Evolutionary conservation across 495 filamentous ascomycete genomes (phyloP), one percentile per base, ranked within the genome.

Genomic region (Monascus purpureus): DNA sequence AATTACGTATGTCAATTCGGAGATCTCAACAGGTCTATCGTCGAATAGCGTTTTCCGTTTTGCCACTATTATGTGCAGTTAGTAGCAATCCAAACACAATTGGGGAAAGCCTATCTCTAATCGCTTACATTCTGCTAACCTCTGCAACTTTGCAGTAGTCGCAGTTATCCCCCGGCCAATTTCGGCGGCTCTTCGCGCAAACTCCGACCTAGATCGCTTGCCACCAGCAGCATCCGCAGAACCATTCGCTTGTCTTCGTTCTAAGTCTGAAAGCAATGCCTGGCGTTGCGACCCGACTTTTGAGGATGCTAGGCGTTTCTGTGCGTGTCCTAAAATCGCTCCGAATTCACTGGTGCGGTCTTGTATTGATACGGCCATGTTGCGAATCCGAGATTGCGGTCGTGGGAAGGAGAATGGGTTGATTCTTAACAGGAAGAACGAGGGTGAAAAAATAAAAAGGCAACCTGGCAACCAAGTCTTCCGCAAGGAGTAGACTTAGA

Each of bases 41-140:
- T 97, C 90, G 49, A 97, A 96, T 13, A 97, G 73, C 1, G 92
- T 92, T 62, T 95, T 93, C 41, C 93, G 77, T 52, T 88, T 90
- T 32, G 90, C 90, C 53, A 97, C 79, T 84, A 45, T 32, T 25
- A 35, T 32, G 4, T 25, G 7, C 14, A 16, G 24, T 47, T 38
- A 50, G 41, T 24, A 13, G 17, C 15, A 13, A 17, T 16, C 13
- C 13, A 19, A 36, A 13, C 15, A 1, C 7, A 17, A n/a, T n/a
- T n/a, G n/a, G n/a, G n/a, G n/a, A n/a, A n/a, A n/a, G n/a, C n/a
- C n/a, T n/a, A n/a, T n/a, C n/a, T n/a, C n/a, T n/a, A 11, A 8
- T 17, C 24, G 59, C 75, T 51, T 62, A 83, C 80, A 61, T 53
- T 93, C 82, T 29, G 90, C 86, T 40, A 97, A 60, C 47, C 88